Base-by-base conservation (phyloP, 2,329 filamentous ascomycete species). In the Neofusicoccum sp. region DNA sequence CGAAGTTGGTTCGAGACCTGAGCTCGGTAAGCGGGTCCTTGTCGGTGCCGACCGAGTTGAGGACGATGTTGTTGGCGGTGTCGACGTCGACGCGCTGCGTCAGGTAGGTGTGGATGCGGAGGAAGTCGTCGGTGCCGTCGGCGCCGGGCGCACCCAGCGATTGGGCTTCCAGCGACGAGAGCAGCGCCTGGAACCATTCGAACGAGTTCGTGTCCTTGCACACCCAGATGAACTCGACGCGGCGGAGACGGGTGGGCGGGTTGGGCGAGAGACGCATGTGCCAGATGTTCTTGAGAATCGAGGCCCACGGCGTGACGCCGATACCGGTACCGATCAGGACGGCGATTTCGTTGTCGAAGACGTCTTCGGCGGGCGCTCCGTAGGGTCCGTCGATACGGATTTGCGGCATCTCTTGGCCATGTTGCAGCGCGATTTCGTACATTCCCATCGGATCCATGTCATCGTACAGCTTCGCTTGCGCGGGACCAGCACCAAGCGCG, bases 211-310 rank as follows among this genome's bases (percentile, higher is more conserved):
- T 97, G 73, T 97, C 93, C 77, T 91, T 95, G 85, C 94, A 97
- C 58, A 98, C 89, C 95, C 95, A 99, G 81, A 99, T 96, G 79
- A 99, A 99, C 77, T 99, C 95, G 36, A 99, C 94, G 76, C 95
- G 90, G 64, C 93, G 91, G 50, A 99, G 88, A 73, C 94, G 91
- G 56, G 87, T 88, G 1, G 94, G 93, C 29, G 93, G 92, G 80
- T 97, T 95, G 6, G 94, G 93, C 14, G 89, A 87, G 67, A 95
- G 89, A 66, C 95, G 92, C 72, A 96, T 84, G 77, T 99, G 94
- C 92, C 93, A 99, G 78, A 99, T 98, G 77, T 97, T 97, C 82
- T 99, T 99, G 68, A 95, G 83, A 68, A 95, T 94, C 2, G 89
- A 84, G 1, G 91, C 91, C 91, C 91, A 95, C 1, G 91, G 91